phyloP scores from a whole-genome alignment of 1,139 yeast genomes.

The Blastobotrys petasosporus region DNA sequence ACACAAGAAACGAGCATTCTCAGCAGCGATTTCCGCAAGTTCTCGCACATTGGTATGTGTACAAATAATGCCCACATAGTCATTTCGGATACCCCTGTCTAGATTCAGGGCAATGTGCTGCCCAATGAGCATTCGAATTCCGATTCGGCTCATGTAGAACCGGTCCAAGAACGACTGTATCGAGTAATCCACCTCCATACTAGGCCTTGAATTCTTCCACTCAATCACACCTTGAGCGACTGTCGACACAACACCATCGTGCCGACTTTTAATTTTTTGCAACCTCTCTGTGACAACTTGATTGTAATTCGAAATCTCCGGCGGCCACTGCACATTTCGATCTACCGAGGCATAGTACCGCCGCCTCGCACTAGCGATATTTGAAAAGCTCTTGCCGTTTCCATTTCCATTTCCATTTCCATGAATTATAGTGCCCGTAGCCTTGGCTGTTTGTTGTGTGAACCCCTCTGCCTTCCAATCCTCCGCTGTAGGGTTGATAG shows the following conservation, averaged over 20 bases:
- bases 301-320: conserved; percentile 70
- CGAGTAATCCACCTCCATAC: conserved; percentile 40
- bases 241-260: conserved; percentile 90
- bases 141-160: conserved; percentile 81
- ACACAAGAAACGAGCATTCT: conserved; percentile 79
- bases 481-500: conserved; percentile 22
- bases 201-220: conserved; percentile 51
- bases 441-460: conserved; percentile 11
- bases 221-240: conserved; percentile 90
- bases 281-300: conserved; percentile 59
- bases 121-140: conserved; percentile 83
- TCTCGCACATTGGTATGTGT: conserved; percentile 74
- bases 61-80: conserved; percentile 81
- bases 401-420: conserved; percentile 6
- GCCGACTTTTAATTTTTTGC: conserved; percentile 69
- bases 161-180: conserved; percentile 75
- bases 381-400: conserved; percentile 3
- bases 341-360: conserved; percentile 60
- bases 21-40: conserved; percentile 78
- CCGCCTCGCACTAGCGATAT: conserved; percentile 28
- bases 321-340: conserved; percentile 54
- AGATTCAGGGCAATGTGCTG: conserved; percentile 77
- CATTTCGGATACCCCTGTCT: conserved; percentile 50
- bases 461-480: conserved; percentile 27
- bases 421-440: conserved; percentile 10